These are phyloP conservation scores for Sequoiadendron giganteum DNA, from an alignment of 75 land plant species.

Conservation along the genomic window DNA sequence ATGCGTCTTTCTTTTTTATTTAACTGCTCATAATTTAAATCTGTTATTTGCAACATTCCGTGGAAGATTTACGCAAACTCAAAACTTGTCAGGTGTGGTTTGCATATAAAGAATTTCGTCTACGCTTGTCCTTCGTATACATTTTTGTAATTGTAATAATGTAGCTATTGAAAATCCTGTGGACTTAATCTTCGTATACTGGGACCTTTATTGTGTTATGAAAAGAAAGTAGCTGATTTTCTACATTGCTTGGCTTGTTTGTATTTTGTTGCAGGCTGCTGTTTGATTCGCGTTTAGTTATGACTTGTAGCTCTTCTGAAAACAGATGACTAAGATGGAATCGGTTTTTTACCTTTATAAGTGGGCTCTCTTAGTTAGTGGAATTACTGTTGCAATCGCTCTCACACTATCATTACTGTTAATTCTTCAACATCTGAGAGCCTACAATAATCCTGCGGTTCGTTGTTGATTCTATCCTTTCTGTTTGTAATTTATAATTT, in stretches of 20 bases:
- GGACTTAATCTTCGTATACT: neutral
- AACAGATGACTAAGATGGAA: neutral
- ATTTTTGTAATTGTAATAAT: neutral
- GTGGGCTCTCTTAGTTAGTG: conserved; percentile 59
- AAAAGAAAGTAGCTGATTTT: neutral
- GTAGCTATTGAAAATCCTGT: too few species aligned
- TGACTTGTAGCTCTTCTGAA: too few species aligned
- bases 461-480: conserved; percentile 13
- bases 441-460: conserved; percentile 79
- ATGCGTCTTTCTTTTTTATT: too few species aligned
- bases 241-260: neutral
- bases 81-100: neutral
- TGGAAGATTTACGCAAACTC: neutral
- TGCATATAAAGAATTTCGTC: too few species aligned
- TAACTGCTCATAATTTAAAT: neutral
- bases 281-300: too few species aligned
- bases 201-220: neutral
- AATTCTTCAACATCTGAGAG: conserved; percentile 69
- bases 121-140: neutral
- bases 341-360: conserved; percentile 19
- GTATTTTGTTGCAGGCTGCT: neutral
- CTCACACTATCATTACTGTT: conserved; percentile 48
- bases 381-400: conserved; percentile 50
- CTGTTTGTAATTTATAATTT: neutral
- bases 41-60: neutral